Evolutionary conservation across 2,329 filamentous ascomycete species (phyloP), one percentile per base, ranked within the genome.

Genomic region (Davidsoniella neocaledoniae): DNA sequence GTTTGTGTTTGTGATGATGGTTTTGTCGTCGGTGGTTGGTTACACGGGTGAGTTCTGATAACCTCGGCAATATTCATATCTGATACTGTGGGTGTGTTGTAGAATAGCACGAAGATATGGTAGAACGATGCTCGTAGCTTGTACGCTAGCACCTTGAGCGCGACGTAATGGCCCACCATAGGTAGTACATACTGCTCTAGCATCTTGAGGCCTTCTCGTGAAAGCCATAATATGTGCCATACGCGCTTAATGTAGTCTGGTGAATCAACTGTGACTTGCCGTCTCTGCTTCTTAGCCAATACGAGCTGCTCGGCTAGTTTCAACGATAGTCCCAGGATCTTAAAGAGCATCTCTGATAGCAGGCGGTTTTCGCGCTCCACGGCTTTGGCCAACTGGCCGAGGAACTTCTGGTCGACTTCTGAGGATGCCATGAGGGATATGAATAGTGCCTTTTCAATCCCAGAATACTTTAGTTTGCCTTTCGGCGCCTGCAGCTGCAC

Each of bases 381-480:
- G 54, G 79, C 74, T 65, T 81, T 83, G 62, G 91, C 90, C 62
- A 94, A 81, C 61, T 79, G 81, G 67, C 86, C 87, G 60, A 98
- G 74, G 66, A 93, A 94, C 68, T 96, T 98, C 68, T 94, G 88
- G 65, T 98, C 91, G 55, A 96, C 86, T 67, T 94, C 86, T 54
- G 87, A 91, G 62, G 88, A 91, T 68, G 91, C 91, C 91, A 96
- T 98, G 55, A 39, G 48, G 21, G 39, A 42, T 10, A 29, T 41
- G n/a, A 48, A 25, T 17, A 26, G 14, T 5, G 4, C 37, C 33
- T 52, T 43, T 23, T 38, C 39, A 38, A 44, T 21, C 9, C 9
- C 9, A 33, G 16, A 10, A 17, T n/a, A 9, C n/a, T 4, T 17
- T 33, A 17, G 29, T 1, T 38, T 37, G 23, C 19, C 43, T 23